Conservation (phyloP, 495 filamentous ascomycete species). For the Lichenothelia convexa region DNA sequence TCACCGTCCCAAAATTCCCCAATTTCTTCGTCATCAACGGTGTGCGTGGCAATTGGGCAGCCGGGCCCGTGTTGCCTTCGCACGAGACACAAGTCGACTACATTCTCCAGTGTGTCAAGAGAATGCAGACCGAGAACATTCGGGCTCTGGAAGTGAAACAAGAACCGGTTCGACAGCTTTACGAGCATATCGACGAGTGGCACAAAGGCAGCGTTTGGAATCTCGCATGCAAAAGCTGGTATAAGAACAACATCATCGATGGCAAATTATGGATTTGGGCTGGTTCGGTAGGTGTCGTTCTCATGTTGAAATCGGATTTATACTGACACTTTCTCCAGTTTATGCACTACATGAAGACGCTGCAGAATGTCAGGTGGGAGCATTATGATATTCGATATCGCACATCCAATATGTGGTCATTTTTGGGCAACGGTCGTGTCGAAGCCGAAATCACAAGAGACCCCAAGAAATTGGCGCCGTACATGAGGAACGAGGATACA, state of each 20-base stretch:
- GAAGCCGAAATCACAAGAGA: constrained; percentile 18
- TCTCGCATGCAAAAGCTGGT: constrained; percentile 23
- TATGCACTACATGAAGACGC: constrained; percentile 23
- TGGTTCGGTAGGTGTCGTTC: constrained; percentile 15
- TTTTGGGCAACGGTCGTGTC: constrained; percentile 24
- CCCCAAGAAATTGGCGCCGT: constrained; percentile 21
- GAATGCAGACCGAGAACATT: constrained; percentile 21
- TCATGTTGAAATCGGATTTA: neutral
- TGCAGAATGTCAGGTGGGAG: constrained; percentile 21
- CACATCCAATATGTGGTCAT: constrained; percentile 23
- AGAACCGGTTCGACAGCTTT: constrained; percentile 19
- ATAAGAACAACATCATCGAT: constrained; percentile 24
- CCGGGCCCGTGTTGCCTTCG: constrained; percentile 17
- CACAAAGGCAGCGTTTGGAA: constrained; percentile 18
- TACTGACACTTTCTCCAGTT: constrained; percentile 10
- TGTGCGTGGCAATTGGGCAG: constrained; percentile 16
- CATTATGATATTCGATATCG: constrained; percentile 22
- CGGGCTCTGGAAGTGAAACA: constrained; percentile 18
- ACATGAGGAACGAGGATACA: constrained; percentile 21
- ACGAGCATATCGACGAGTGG: constrained; percentile 18
- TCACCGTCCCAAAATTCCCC: constrained; percentile 16
- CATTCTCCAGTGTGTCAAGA: constrained; percentile 17
- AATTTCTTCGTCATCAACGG: constrained; percentile 20
- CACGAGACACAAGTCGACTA: constrained; percentile 19
- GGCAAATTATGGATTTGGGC: constrained; percentile 24